A percentile compares a stretch with the other conserved stretches of the same genome.
Conservation (phyloP, 2,329 filamentous ascomycete species). For the Alternaria triticina region DNA sequence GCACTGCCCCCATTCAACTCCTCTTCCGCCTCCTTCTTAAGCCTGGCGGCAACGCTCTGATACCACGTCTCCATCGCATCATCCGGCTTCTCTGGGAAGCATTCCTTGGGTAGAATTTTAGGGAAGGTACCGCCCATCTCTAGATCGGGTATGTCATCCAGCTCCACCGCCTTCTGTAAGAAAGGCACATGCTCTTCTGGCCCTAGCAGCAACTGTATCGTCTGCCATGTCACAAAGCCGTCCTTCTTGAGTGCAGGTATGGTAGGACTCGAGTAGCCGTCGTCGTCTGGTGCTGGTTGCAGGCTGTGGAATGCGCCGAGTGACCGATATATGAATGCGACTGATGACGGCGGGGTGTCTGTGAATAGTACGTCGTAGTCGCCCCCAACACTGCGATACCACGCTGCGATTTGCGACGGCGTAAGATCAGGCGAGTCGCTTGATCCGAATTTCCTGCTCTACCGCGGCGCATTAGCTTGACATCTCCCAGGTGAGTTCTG, state of each 20-base stretch:
- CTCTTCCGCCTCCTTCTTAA: constrained; percentile 67
- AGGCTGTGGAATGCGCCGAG: constrained; percentile 89
- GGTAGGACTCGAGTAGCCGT: constrained; percentile 75
- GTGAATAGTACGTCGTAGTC: constrained; percentile 72
- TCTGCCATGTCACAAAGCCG: constrained; percentile 94
- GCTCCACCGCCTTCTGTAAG: constrained; percentile 77
- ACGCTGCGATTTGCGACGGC: constrained; percentile 56
- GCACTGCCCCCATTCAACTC: constrained; percentile 31
- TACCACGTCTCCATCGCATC: constrained; percentile 87
- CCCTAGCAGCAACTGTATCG: constrained; percentile 84
- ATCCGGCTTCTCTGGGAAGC: constrained; percentile 76
- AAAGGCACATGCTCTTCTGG: constrained; percentile 88
- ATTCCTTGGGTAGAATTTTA: constrained; percentile 68
- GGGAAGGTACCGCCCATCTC: constrained; percentile 65
- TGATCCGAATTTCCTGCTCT: constrained; percentile 53
- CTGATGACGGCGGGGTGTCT: constrained; percentile 71
- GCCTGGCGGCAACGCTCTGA: constrained; percentile 72
- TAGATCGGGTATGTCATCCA: constrained; percentile 78
- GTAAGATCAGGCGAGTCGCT: constrained; percentile 56
- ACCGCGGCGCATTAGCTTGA: constrained; percentile 18
- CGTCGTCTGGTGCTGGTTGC: constrained; percentile 68
- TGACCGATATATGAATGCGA: constrained; percentile 92
- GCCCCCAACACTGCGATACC: constrained; percentile 57
- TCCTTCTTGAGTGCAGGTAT: constrained; percentile 82
- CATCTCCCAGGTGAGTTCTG: background rate